A percentile compares a stretch with the other conserved stretches of the same genome.
These are phyloP conservation scores for Fusarium veterinarium DNA, from an alignment of 2,329 filamentous ascomycete species.

Conservation along the genomic window DNA sequence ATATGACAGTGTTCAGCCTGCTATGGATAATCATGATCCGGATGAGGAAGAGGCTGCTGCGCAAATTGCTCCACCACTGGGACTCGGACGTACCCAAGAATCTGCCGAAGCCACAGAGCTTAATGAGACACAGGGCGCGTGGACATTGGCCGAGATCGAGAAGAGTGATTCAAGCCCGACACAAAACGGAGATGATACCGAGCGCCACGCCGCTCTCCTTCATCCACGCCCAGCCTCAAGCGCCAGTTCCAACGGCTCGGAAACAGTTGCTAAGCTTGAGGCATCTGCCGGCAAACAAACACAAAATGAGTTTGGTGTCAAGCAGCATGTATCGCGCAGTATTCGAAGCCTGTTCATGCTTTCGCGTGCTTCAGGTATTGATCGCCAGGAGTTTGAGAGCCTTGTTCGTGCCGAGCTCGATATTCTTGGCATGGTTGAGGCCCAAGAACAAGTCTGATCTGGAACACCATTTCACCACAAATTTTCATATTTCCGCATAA, in stretches of 20 bases:
- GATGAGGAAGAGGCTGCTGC: constrained; percentile 68
- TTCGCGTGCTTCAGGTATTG: constrained; percentile 77
- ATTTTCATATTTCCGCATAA: neutral
- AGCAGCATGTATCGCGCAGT: constrained; percentile 81
- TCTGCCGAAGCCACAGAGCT: constrained; percentile 36
- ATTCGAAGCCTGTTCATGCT: constrained; percentile 81
- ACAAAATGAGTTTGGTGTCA: constrained; percentile 77
- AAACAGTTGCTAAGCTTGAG: constrained; percentile 71
- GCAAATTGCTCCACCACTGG: constrained; percentile 51
- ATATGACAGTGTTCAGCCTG: constrained; percentile 82
- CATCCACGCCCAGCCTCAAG: constrained; percentile 71
- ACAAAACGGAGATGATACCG: constrained; percentile 45
- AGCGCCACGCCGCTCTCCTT: constrained; percentile 55
- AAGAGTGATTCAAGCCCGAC: constrained; percentile 50
- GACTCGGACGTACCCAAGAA: constrained; percentile 33
- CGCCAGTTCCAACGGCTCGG: constrained; percentile 65
- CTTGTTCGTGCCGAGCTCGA: constrained; percentile 79
- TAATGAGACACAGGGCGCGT: constrained; percentile 50
- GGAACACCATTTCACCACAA: neutral
- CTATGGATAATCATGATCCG: constrained; percentile 84
- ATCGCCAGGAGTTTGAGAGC: constrained; percentile 78
- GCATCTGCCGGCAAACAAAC: constrained; percentile 66
- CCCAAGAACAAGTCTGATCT: constrained; percentile 50
- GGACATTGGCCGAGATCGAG: constrained; percentile 59
- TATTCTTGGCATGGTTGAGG: constrained; percentile 75